These are phyloP conservation scores for Aspergillus sp. DNA, from an alignment of 2,329 filamentous ascomycete species.

Conservation along the genomic window DNA sequence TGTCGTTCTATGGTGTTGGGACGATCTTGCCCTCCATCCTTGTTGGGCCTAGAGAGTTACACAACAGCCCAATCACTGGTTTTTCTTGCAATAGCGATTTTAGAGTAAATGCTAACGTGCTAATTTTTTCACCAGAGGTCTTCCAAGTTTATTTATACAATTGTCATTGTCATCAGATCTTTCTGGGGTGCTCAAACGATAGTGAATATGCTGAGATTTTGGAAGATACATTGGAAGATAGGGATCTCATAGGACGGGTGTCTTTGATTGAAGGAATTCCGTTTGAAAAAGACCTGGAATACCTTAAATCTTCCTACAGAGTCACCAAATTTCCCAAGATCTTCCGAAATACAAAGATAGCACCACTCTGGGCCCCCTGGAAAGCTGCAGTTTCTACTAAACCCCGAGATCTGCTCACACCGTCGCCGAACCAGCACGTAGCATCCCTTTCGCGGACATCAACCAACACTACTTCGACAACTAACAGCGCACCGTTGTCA, in stretches of 20 bases:
- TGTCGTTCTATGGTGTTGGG: constrained; percentile 4
- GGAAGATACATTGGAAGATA: constrained; percentile 45
- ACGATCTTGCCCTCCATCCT: constrained; percentile 3
- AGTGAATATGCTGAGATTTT: constrained; percentile 51
- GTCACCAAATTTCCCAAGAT: constrained; percentile 48
- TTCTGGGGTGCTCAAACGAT: constrained; percentile 57
- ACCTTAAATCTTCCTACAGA: constrained; percentile 44
- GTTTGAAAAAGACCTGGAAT: constrained; percentile 50
- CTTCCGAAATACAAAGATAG: constrained; percentile 51
- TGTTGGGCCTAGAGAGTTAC: not conserved
- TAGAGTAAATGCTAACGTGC: constrained; percentile 17
- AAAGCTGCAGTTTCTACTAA: constrained; percentile 25
- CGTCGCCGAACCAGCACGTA: constrained; percentile 30
- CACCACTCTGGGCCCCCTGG: constrained; percentile 29
- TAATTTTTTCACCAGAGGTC: constrained; percentile 36
- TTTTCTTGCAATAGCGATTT: not conserved
- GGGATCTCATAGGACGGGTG: constrained; percentile 43
- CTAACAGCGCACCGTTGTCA: constrained; percentile 27
- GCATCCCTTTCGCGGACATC: constrained; percentile 31
- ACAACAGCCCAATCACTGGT: not conserved
- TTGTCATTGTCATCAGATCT: constrained; percentile 56
- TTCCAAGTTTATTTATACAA: constrained; percentile 54
- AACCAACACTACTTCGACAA: constrained; percentile 35
- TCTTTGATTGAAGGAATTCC: constrained; percentile 54
- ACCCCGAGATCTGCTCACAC: constrained; percentile 26